Evolutionary conservation across 352 stramenopile genomes (phyloP).

Genomic region (Phytophthora palmivora): DNA sequence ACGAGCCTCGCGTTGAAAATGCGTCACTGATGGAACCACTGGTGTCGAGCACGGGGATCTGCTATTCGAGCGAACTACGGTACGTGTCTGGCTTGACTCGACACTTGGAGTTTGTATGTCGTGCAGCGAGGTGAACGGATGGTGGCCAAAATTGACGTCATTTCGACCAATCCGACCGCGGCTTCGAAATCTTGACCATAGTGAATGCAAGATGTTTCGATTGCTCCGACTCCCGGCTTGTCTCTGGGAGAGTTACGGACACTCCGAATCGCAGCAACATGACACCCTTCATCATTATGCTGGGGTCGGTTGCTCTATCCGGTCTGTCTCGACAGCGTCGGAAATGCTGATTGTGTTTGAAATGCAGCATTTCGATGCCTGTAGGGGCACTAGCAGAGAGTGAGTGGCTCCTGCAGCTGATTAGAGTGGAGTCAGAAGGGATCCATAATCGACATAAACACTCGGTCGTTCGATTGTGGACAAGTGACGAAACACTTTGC

Average conservation of each 20-base stretch:
- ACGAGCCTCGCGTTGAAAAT: slow-evolving; percentile 22
- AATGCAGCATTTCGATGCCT: slow-evolving; percentile 23
- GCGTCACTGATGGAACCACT: slow-evolving; percentile 20
- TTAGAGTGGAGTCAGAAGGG: slow-evolving; percentile 3
- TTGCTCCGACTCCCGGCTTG: slow-evolving; percentile 11
- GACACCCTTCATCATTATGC: slow-evolving; percentile 21
- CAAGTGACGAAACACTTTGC: neutral
- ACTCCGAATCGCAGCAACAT: slow-evolving; percentile 22
- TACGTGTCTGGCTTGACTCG: slow-evolving; percentile 16
- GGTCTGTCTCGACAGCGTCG: neutral
- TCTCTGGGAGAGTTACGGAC: slow-evolving; percentile 12
- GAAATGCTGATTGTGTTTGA: neutral
- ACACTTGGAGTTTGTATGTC: slow-evolving; percentile 24
- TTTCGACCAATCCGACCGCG: slow-evolving; percentile 25
- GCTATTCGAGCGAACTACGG: slow-evolving; percentile 14
- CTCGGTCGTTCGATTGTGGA: slow-evolving; percentile 22
- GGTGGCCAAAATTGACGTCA: slow-evolving; percentile 20
- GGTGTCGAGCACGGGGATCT: slow-evolving; percentile 21
- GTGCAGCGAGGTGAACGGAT: slow-evolving; percentile 19
- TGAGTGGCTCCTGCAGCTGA: neutral
- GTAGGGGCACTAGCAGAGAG: neutral
- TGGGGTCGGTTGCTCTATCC: neutral
- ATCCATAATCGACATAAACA: slow-evolving; percentile 29
- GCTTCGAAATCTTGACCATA: slow-evolving; percentile 24
- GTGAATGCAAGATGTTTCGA: slow-evolving; percentile 9